Conservation (phyloP, 495 filamentous ascomycete species). For the Lophiotrema nucula region DNA sequence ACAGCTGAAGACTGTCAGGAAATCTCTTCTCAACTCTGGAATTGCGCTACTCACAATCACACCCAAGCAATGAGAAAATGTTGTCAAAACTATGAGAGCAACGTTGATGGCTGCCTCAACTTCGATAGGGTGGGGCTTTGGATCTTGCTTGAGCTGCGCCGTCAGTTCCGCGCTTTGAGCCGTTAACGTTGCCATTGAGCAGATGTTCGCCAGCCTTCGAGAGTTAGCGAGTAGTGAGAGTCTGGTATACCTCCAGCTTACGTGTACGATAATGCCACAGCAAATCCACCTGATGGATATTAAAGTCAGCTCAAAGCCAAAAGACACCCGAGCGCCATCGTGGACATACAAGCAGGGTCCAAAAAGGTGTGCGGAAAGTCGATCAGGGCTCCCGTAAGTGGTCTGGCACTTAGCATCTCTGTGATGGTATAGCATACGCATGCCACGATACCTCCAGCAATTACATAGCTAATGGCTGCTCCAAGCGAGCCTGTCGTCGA, state of each 20-base stretch:
- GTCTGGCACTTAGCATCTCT: conserved; percentile 13
- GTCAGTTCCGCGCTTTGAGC: conserved; percentile 17
- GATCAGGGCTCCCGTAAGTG: conserved; percentile 18
- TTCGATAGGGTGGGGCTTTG: not conserved
- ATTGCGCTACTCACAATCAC: conserved; percentile 1
- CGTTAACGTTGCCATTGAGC: conserved; percentile 24
- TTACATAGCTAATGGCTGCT: conserved; percentile 7
- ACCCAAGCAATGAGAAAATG: conserved; percentile 17
- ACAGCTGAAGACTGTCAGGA: conserved; percentile 8
- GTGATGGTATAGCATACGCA: conserved; percentile 15
- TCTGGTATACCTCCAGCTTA: not conserved
- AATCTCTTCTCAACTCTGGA: not conserved
- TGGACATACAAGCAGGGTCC: conserved; percentile 8
- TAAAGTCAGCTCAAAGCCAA: no score
- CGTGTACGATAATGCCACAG: conserved; percentile 14
- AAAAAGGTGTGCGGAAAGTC: conserved; percentile 16
- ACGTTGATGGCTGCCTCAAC: conserved; percentile 17
- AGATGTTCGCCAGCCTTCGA: conserved; percentile 19
- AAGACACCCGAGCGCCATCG: no score
- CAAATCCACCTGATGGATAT: no score
- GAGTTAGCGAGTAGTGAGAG: not conserved
- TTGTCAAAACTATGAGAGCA: conserved; percentile 9
- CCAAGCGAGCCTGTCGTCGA: conserved; percentile 10
- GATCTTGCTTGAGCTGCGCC: conserved; percentile 2
- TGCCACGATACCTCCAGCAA: conserved; percentile 6